Evolutionary conservation across 768 basidiomycete genomes (phyloP), one percentile per base, ranked within the genome.

Genomic region (Rhizopogon roseolus): DNA sequence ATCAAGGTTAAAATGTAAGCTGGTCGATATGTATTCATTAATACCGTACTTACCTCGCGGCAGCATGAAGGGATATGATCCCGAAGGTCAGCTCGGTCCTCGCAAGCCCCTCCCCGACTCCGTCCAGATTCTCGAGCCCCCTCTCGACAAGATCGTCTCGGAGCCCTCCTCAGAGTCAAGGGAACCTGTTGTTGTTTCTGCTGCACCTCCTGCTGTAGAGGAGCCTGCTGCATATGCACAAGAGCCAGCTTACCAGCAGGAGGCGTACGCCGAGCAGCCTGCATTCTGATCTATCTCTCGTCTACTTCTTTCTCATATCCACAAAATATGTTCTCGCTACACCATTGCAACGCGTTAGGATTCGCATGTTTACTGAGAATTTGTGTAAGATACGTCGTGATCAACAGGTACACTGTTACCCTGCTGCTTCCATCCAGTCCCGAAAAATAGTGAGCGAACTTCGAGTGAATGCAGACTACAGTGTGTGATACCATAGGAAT

Each of bases 1-100:
- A 98, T 99, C 83, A 99, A 99, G 75, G 97, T 99, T 67, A 99
- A 98, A 79, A 99, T 98, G 94, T 95, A 67, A 58, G 84, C 69
- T 17, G 10, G 48, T 25, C 39, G 11, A 38, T 22, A 16, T 32
- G 16, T 32, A 10, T 46, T 54, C 36, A 25, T 19, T n/a, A 27
- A 43, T 49, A 11, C 28, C 4, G 43, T 28, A 37, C 56, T 71
- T 42, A 64, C 58, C 22, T 10, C 41, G 22, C 40, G 25, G 58
- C 63, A 96, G 94, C 75, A 99, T 99, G 97, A 95, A 96, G 76
- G 91, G 88, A 49, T 88, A 79, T 71, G 97, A 99, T 72, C 93
- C 94, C 38, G 89, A 94, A 67, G 97, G 97, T 57, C 81, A 82
- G 56, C 73, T 79, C 43, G 97, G 97, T 43, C 97, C 95, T 64